These are phyloP conservation scores for Phylloporus gajari DNA, from an alignment of 1,284 basidiomycete species.

Conservation along the genomic window DNA sequence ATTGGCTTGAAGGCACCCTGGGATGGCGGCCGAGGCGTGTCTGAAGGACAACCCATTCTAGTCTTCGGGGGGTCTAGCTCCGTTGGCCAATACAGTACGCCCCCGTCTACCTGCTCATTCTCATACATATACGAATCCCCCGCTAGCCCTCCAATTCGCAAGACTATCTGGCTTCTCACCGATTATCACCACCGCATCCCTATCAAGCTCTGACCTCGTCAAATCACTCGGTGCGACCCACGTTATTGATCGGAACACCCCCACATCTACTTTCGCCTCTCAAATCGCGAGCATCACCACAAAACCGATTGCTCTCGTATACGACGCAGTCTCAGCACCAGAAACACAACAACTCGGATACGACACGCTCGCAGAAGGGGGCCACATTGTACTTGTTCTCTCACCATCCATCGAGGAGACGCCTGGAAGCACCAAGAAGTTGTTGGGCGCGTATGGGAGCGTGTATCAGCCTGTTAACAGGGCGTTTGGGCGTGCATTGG, in stretches of 20 bases:
- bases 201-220: slow-evolving; percentile 43
- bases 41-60: slow-evolving; percentile 41
- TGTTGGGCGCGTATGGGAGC: slow-evolving; percentile 19
- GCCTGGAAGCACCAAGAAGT: slow-evolving; percentile 25
- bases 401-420: slow-evolving; percentile 17
- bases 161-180: slow-evolving; percentile 45
- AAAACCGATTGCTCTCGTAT: slow-evolving; percentile 26
- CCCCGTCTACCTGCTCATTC: neutral
- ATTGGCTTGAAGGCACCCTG: slow-evolving; percentile 36
- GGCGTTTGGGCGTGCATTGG: slow-evolving; percentile 27
- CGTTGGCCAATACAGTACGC: slow-evolving; percentile 49
- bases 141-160: slow-evolving; percentile 47
- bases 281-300: slow-evolving; percentile 25
- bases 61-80: slow-evolving; percentile 50
- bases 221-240: slow-evolving; percentile 49
- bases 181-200: slow-evolving; percentile 47
- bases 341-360: slow-evolving; percentile 39
- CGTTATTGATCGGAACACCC: slow-evolving; percentile 41
- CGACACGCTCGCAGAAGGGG: slow-evolving; percentile 30
- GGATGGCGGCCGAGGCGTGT: slow-evolving; percentile 33
- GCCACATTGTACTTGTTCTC: slow-evolving; percentile 24
- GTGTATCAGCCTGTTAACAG: slow-evolving; percentile 24
- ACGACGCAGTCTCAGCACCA: slow-evolving; percentile 25
- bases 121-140: no score
- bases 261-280: slow-evolving; percentile 19